Evolutionary conservation across 1,284 basidiomycete species (phyloP), one percentile per base, ranked within the genome.

Genomic region (Cutaneotrichosporon daszewskae): DNA sequence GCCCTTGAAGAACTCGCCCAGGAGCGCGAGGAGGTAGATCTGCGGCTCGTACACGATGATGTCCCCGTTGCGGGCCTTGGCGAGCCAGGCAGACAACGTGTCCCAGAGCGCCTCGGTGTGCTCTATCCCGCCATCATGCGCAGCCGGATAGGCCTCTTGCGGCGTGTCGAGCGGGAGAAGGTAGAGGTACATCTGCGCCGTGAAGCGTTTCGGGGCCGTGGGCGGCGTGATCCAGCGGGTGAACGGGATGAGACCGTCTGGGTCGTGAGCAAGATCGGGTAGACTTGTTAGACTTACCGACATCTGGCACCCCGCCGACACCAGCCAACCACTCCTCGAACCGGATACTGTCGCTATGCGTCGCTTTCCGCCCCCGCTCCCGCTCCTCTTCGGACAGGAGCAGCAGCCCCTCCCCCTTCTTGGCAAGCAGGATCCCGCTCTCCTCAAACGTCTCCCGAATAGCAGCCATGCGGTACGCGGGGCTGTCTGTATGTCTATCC

Each of bases 371-470:
- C 5, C 23, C 45, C 23, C 26, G 35, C 12, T 11, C 16, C 3
- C 20, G 18, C 8, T 35, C 17, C 8, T 24, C 39, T 4, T 23
- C 28, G 5, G 41, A 26, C 10, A 47, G 41, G 14, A 38, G 31
- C 14, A 47, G 10, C 19, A 51, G 32, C 4, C 41, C 16, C 5
- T 34, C 44, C 20, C 26, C 34, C 26, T 10, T 7, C 22, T 31
- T 43, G 9, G 49, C 45, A 1, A 51, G 45, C 2, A 51, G 43
- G 12, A 51, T 45, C 12, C 49, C 49, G 32, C 49, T 51, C 29
- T 51, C 49, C 45, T 51, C 49, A 22, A 51, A 51, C 17, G 49
- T 47, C 36, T 51, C 49, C 9, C 49, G 45, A n/a, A 51, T 33
- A 16, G 49, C 49, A 3, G 42, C 45, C 1, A 47, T 32, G 16